Base-by-base conservation (phyloP, 2,329 filamentous ascomycete species). In the Colletotrichum tamarilloi region DNA sequence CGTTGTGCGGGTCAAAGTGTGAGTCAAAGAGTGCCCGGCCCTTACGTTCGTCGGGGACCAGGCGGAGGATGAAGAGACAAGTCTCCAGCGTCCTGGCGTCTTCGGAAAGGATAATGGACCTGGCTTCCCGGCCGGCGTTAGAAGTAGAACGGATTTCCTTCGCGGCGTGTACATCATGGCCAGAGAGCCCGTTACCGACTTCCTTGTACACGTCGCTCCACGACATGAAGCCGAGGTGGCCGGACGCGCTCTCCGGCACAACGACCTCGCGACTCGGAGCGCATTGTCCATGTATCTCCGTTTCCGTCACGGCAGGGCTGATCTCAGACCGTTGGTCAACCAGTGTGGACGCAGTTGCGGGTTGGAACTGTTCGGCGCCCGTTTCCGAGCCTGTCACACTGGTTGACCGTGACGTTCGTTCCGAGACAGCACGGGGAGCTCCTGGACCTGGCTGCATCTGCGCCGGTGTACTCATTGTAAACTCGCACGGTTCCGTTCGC, bases 201-300 rank as follows among this genome's bases (percentile, higher is more conserved):
- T 86, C 84, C 22, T 83, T 82, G 59, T 83, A 84, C 12, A 86
- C 82, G n/a, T 81, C 79, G 49, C 79, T 82, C 71, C 84, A 84
- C 57, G 84, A 86, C 2, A 83, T 86, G 75, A 82, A 84, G 49
- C 85, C 85, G 35, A 87, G 79, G 76, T 86, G 86, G 0, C 85
- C 85, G 14, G 77, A 68, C 9, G 70, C 63, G 2, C 75, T 62
- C 16, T 64, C 74, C 1, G 22, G 35, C 19, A 12, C 30, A 53
- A 12, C 2, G 0, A 52, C 24, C 4, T 59, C 32, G 8, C 28
- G 49, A 28, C 9, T 9, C 30, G 28, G 62, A 5, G 16, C 11
- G n/a, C 26, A 28, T 4, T 8, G 22, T 14, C 8, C 22, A 7
- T 7, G 49, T 16, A 30, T 55, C 1, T 3, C n/a, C 16, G 32